Base-by-base conservation (phyloP, 2,329 filamentous ascomycete genomes). In the Pestalotiopsis sp. region DNA sequence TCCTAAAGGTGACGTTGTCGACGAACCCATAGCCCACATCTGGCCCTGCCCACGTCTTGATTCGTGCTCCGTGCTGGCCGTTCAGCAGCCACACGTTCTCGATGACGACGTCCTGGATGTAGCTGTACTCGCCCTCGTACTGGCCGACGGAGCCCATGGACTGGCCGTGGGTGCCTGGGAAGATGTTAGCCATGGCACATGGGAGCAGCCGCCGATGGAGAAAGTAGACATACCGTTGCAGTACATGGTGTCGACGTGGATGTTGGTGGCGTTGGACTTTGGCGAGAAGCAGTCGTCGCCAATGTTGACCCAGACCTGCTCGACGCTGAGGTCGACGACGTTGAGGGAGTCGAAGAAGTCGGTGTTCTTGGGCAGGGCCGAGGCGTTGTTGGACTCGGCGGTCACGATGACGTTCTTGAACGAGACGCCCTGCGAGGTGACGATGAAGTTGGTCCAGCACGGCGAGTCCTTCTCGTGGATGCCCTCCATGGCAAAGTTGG, bases 371-470 rank as follows among this genome's bases (percentile, higher is more conserved):
- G 88, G 86, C 1, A 84, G 78, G 7, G 80, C 75, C 59, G 80
- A 78, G 4, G 77, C 75, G 11, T 83, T 82, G 63, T 82, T 82
- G 20, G 86, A 88, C 20, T 82, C 79, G 0, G 86, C 85, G 13
- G 87, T 87, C 65, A 87, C 86, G 25, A 84, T 81, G 6, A 90
- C 82, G 68, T 88, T 81, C 52, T 85, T 83, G 68, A 87, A 88
- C 2, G 82, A 81, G 64, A 89, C 78, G 69, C 88, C 85, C 74
- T 88, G 79, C 59, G 81, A 88, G 39, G 84, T 84, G 14, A 90
- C 86, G 45, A 90, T 80, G 72, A 90, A 90, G 74, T 88, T 91
- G 2, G 85, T 89, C 88, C 88, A 90, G 80, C 87, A 89, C 1
- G 88, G 88, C 0, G 87, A 89, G 75, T 89, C 86, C 69, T 88